Evolutionary conservation across 192 early-diverging fungal species (phyloP), one percentile per base, ranked within the genome.

Genomic region (Podila clonocystis): DNA sequence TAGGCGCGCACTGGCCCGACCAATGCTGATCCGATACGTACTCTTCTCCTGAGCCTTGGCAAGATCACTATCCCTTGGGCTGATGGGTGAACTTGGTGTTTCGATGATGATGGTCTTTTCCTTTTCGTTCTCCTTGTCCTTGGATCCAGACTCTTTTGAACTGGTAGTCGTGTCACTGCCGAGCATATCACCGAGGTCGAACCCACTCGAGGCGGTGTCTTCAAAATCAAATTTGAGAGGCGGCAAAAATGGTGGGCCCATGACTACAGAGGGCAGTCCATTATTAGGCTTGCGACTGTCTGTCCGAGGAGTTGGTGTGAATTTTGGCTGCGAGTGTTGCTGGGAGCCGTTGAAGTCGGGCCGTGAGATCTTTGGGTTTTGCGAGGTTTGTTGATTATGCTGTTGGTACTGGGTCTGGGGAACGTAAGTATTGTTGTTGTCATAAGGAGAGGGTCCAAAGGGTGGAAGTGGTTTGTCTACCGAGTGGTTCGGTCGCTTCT

Each of bases 181-280:
- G 6, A 80, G 48, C 70, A 80, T 73, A 8, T 80, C 77, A 8
- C 70, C 70, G 3, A 80, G 49, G 34, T 80, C 77, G 31, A 80
- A 80, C 30, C 70, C 77, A 45, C 77, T 50, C 2, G 77, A 69
- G 9, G 36, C 66, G 41, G 48, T 63, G 19, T 73, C 77, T 15
- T 80, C 77, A 11, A 80, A 45, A n/a, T 65, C 77, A 31, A 80
- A 80, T 4, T 24, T 29, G 28, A 80, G 66, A 24, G 77, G 70
- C 5, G 77, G 77, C 3, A 80, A 57, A 22, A 80, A 72, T 24
- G 77, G 77, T 31, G 77, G 77, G 19, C 77, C 77, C 36, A 69
- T 55, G 15, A 68, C 77, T 9, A 80, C 36, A 50, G 70, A 30
- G 2, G 62, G 70, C 17, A 70, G 24, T n/a, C 30, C 62, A 22